Evolutionary conservation across 148 eudicot genomes (phyloP).

Genomic region (Salicornia ramosissima): DNA sequence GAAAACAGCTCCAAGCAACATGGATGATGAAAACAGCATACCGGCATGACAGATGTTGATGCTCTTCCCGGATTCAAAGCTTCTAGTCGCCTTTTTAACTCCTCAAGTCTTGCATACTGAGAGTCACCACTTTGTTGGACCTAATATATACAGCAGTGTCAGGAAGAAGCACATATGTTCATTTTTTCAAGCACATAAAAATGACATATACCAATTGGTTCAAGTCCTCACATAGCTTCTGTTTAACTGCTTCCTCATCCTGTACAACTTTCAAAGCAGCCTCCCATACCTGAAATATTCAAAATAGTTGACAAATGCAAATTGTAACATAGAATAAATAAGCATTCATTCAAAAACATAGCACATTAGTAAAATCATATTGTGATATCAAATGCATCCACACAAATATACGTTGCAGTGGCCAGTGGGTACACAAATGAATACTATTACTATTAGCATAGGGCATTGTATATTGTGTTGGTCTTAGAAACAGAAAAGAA

Average conservation of each 20-base stretch:
- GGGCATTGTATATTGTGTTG: too few relatives aligned
- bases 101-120: constrained; percentile 77
- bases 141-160: constrained; percentile 30
- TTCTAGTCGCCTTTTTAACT: constrained; percentile 76
- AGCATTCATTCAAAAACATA: not conserved
- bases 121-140: constrained; percentile 78
- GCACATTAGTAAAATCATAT: not conserved
- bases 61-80: constrained; percentile 85
- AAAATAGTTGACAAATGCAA: not conserved
- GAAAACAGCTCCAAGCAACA: not conserved
- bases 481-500: too few relatives aligned
- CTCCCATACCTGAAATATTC: constrained; percentile 56
- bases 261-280: constrained; percentile 62
- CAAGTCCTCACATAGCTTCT: constrained; percentile 86
- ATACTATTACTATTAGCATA: too few relatives aligned
- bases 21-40: constrained; percentile 25
- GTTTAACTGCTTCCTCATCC: constrained; percentile 86
- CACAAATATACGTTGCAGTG: too few relatives aligned
- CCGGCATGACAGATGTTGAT: constrained; percentile 33
- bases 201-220: constrained; percentile 51
- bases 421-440: too few relatives aligned
- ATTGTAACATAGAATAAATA: not conserved
- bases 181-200: constrained; percentile 10
- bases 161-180: constrained; percentile 1
- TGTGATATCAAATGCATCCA: not conserved